phyloP scores from a whole-genome alignment of 129 eudicot species.

The Smallanthus sonchifolius region DNA sequence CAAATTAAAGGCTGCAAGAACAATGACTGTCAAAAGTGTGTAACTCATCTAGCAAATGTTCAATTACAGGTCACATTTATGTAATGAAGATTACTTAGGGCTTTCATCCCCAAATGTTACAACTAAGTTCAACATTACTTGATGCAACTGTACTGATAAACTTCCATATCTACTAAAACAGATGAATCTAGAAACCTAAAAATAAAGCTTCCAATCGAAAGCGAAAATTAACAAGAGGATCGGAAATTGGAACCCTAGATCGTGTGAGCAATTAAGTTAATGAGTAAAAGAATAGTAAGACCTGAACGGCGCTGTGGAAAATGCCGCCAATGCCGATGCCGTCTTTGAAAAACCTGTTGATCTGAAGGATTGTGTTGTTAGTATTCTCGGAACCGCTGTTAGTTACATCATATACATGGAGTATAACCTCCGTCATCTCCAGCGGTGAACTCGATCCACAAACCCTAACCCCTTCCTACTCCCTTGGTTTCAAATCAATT shows the following conservation, averaged over 20 bases:
- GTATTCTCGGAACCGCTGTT: slow-evolving; percentile 87
- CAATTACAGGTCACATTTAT: neutral
- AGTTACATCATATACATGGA: slow-evolving; percentile 86
- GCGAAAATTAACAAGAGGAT: neutral
- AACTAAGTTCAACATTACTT: neutral
- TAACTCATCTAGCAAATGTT: neutral
- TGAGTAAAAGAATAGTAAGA: neutral
- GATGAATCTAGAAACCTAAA: neutral
- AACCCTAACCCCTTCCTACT: slow-evolving; percentile 23
- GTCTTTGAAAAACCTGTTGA: slow-evolving; percentile 89
- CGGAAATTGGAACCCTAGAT: slow-evolving; percentile 33
- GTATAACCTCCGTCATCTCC: slow-evolving; percentile 82
- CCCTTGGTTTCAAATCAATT: neutral
- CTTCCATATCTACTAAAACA: slow-evolving; percentile 13
- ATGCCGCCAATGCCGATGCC: slow-evolving; percentile 95
- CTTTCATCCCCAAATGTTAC: slow-evolving; percentile 3
- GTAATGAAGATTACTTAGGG: too few species aligned
- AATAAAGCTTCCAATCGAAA: neutral
- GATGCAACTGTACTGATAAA: slow-evolving; percentile 12
- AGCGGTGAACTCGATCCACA: slow-evolving; percentile 24
- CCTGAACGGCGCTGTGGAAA: slow-evolving; percentile 96
- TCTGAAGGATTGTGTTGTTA: slow-evolving; percentile 79
- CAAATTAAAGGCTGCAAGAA: neutral
- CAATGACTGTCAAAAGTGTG: neutral
- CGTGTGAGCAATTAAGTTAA: neutral